Evolutionary conservation across 2,329 filamentous ascomycete species (phyloP).

Genomic region (Rachicladosporium sp.): DNA sequence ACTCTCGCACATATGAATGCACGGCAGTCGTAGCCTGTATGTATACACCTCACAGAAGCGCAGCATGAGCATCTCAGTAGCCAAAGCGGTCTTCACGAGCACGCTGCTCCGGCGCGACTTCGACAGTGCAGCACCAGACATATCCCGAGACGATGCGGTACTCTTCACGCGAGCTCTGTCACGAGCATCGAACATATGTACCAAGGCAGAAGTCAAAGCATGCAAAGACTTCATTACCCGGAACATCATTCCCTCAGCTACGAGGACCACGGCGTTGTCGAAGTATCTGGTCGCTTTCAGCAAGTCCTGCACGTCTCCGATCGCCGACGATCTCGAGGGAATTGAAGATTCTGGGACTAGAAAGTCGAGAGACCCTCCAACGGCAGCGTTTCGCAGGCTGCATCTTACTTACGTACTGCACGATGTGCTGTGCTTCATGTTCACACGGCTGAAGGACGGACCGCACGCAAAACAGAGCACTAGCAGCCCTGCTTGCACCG

Average conservation of each 20-base stretch:
- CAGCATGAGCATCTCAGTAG: background rate
- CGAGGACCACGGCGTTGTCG: slow-evolving; percentile 7
- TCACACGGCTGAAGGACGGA: background rate
- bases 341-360: slow-evolving; percentile 6
- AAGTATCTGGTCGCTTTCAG: slow-evolving; percentile 10
- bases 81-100: slow-evolving; percentile 2
- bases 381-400: slow-evolving; percentile 11
- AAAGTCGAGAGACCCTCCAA: slow-evolving; percentile 9
- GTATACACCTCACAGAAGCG: too few species aligned
- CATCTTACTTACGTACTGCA: slow-evolving; percentile 13
- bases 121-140: slow-evolving; percentile 1
- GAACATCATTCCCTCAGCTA: slow-evolving; percentile 8
- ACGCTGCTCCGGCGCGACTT: slow-evolving; percentile 1
- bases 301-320: slow-evolving; percentile 6
- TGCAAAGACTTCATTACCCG: slow-evolving; percentile 13
- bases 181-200: slow-evolving; percentile 3
- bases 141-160: slow-evolving; percentile 1
- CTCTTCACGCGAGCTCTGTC: background rate
- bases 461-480: background rate
- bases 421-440: slow-evolving; percentile 8
- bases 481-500: background rate
- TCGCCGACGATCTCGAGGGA: slow-evolving; percentile 7
- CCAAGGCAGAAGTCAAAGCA: slow-evolving; percentile 3
- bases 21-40: too few species aligned
- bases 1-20: too few species aligned